Percentiles rank a stretch among this genome's conserved stretches.
Evolutionary conservation across 352 stramenopile genomes (phyloP).

Genomic region (Phytophthora citricola): DNA sequence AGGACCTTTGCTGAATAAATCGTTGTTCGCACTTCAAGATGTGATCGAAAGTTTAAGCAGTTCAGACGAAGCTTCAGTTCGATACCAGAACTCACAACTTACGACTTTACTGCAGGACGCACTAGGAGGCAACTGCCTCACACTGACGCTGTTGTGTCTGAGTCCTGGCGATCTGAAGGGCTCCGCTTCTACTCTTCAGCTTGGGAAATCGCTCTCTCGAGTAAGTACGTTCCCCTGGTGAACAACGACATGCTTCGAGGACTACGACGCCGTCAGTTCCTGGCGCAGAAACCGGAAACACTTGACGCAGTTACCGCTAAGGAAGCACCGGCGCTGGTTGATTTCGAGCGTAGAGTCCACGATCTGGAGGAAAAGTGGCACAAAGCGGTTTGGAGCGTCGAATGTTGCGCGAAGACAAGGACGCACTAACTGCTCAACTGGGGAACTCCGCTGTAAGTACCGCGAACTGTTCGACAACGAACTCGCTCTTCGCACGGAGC

Average conservation of each 20-base stretch:
- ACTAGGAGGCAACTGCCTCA: constrained; percentile 62
- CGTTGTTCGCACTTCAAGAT: constrained; percentile 52
- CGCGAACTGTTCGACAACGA: constrained; percentile 71
- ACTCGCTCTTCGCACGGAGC: constrained; percentile 59
- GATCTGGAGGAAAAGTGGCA: constrained; percentile 48
- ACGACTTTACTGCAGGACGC: constrained; percentile 56
- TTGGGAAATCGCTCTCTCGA: constrained; percentile 37
- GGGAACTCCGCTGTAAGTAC: constrained; percentile 65
- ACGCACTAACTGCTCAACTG: constrained; percentile 44
- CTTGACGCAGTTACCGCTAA: background rate
- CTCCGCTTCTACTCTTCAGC: constrained; percentile 46
- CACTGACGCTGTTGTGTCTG: constrained; percentile 53
- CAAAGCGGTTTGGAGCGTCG: constrained; percentile 52
- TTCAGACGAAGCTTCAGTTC: constrained; percentile 11
- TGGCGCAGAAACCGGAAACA: constrained; percentile 7
- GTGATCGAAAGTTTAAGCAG: constrained; percentile 37
- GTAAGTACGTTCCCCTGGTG: constrained; percentile 59
- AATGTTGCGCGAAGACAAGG: constrained; percentile 58
- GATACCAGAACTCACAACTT: constrained; percentile 35
- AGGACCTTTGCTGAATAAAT: constrained; percentile 63
- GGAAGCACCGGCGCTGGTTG: constrained; percentile 11
- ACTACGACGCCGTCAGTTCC: constrained; percentile 38
- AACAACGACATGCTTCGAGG: constrained; percentile 68
- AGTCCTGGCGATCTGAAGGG: constrained; percentile 45
- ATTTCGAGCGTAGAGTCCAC: constrained; percentile 36